Evolutionary conservation across 768 basidiomycete genomes (phyloP), one percentile per base, ranked within the genome.

Genomic region (Suillus hirtellus): DNA sequence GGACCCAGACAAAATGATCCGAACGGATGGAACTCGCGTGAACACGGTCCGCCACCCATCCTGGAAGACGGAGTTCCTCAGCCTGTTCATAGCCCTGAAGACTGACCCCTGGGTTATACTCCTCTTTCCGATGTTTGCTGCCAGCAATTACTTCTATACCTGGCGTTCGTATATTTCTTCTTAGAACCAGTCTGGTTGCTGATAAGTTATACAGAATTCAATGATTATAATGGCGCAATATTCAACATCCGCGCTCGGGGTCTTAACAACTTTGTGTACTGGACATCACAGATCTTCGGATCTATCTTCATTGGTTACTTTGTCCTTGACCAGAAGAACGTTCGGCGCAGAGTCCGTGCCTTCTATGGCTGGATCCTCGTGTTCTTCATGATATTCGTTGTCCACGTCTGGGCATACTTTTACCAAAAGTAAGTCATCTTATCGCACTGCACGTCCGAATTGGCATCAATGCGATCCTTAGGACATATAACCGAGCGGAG

Each of bases 111-210:
- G 84, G 77, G 86, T 95, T 68, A 34, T 93, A 10, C 75, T 92
- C 3, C 84, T 93, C 38, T 90, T 94, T 78, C 92, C 93, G 38
- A 89, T 93, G 88, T 93, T 93, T 75, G 84, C 92, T 61, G 85
- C 89, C 6, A 89, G 87, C 60, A 93, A 93, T 73, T 93, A 89
- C 85, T 92, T 92, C 77, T 92, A 90, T 70, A 86, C 91, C 12
- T 92, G 89, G 89, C 89, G 90, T 90, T 63, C 70, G 88, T 78
- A 19, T 43, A 64, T 37, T 15, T 47, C 2, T 35, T 40, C 19
- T 52, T 15, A 10, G 15, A 6, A 40, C 21, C 50, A n/a, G 21
- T 11, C 50, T 50, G 14, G 62, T 65, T 43, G 35, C 43, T n/a
- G 42, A 60, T 60, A 15, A 61, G 54, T 24, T 56, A 43, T 68